Base-by-base conservation (phyloP, 2,329 filamentous ascomycete genomes). In the Stachybotrys echinatus region DNA sequence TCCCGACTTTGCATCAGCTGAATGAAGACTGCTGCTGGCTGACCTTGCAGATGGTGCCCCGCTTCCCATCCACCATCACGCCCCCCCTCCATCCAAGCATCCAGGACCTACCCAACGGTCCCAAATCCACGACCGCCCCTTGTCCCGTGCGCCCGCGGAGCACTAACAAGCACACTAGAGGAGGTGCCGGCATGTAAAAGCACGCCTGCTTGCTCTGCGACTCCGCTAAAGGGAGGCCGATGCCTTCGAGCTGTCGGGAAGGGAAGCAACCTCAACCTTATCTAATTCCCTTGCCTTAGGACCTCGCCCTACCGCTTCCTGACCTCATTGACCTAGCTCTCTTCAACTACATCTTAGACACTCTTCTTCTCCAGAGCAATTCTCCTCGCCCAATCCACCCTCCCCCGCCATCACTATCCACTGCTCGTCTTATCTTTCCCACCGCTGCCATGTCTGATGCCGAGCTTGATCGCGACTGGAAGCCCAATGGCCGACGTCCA, bases 381-480 rank as follows among this genome's bases (percentile, higher is more conserved):
- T 22, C 19, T 45, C 10, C n/a, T 21, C 31, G 23, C 44, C 17
- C 42, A 6, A 23, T 18, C 20, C n/a, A 17, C 21, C 42, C 18
- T n/a, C 6, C 18, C n/a, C 39, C 45, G 44, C 40, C 31, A 48
- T 23, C 27, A 37, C 45, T 43, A 48, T 6, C 27, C 47, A 14
- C 17, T 18, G 19, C 38, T 2, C 14, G 34, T 12, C 34, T 39
- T 14, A n/a, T 8, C 21, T 31, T 27, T 7, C 19, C 42, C 38
- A 22, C 37, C 48, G 60, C 59, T 58, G 65, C 61, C 54, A 62
- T 69, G 61, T 77, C 84, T 56, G 85, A 89, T 73, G 79, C 80
- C 57, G 85, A 89, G 65, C 79, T 88, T 64, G 83, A 89, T 65
- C 80, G 80, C 63, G 84, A 89, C 72, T 92, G 87, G 88, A 84